A percentile compares a stretch with the other conserved stretches of the same genome.
Conservation (phyloP, 2,329 filamentous ascomycete genomes). For the Penicillium sclerotigenum region DNA sequence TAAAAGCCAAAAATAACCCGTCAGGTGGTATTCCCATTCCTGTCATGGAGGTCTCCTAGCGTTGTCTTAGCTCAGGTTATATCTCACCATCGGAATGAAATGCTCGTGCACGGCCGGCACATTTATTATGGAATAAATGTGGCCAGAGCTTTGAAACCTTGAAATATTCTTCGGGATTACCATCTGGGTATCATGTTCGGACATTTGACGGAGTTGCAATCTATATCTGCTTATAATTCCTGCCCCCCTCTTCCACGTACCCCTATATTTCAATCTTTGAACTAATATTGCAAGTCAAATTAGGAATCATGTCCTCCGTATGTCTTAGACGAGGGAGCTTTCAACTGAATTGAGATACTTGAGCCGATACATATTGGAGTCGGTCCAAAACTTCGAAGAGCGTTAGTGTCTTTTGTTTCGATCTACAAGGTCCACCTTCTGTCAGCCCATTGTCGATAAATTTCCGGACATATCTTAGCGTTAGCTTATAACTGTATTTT, state of each 20-base stretch:
- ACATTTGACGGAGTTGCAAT: background rate
- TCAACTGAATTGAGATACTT: background rate
- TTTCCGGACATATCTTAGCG: too few species aligned
- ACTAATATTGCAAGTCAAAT: background rate
- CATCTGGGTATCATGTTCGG: background rate
- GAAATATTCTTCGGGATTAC: background rate
- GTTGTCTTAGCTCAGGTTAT: constrained; percentile 9
- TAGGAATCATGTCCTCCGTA: background rate
- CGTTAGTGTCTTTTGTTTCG: constrained; percentile 5
- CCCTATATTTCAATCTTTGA: constrained; percentile 2
- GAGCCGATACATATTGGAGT: constrained; percentile 6
- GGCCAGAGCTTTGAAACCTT: background rate
- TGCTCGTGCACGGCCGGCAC: constrained; percentile 2
- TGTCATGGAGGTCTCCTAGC: constrained; percentile 7
- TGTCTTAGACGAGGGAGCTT: background rate
- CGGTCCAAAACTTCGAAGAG: constrained; percentile 7
- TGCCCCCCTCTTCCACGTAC: too few species aligned
- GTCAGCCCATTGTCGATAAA: constrained; percentile 24
- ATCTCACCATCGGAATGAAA: constrained; percentile 15
- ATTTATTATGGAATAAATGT: background rate
- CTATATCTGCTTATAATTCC: background rate
- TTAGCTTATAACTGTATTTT: too few species aligned
- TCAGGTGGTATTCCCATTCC: background rate
- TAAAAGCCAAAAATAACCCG: too few species aligned
- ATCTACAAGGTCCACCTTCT: constrained; percentile 14